Evolutionary conservation across 2,329 filamentous ascomycete genomes (phyloP).

Genomic region (Hymenoscyphus salicellus): DNA sequence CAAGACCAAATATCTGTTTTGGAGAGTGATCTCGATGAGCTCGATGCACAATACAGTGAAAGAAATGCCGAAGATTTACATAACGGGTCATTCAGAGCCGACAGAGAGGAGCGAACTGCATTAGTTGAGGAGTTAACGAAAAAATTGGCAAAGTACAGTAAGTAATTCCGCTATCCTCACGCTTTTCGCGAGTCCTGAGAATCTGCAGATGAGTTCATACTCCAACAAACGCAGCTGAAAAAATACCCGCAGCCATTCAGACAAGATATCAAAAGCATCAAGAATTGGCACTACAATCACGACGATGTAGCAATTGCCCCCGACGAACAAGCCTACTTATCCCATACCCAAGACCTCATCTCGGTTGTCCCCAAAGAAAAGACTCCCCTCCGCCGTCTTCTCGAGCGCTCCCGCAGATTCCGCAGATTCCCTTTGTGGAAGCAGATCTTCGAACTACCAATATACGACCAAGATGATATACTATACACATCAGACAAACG

Average conservation of each 20-base stretch:
- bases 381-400: constrained; percentile 19
- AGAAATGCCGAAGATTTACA: constrained; percentile 24
- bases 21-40: constrained; percentile 32
- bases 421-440: constrained; percentile 15
- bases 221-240: constrained; percentile 27
- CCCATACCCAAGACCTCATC: constrained; percentile 26
- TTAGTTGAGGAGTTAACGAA: constrained; percentile 21
- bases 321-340: constrained; percentile 22
- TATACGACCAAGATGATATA: constrained; percentile 17
- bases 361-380: constrained; percentile 22
- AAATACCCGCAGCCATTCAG: constrained; percentile 16
- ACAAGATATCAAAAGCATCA: constrained; percentile 27
- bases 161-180: no score
- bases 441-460: no score
- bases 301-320: constrained; percentile 12
- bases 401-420: constrained; percentile 20
- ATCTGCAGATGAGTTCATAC: constrained; percentile 30
- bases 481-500: constrained; percentile 20
- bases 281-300: constrained; percentile 21
- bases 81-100: constrained; percentile 34
- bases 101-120: constrained; percentile 24
- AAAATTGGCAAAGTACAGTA: constrained; percentile 31
- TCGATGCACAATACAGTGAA: constrained; percentile 31
- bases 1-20: constrained; percentile 37
- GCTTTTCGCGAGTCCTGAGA: no score